Base-by-base conservation (phyloP, 257 asterid genomes). In the Echium plantagineum region DNA sequence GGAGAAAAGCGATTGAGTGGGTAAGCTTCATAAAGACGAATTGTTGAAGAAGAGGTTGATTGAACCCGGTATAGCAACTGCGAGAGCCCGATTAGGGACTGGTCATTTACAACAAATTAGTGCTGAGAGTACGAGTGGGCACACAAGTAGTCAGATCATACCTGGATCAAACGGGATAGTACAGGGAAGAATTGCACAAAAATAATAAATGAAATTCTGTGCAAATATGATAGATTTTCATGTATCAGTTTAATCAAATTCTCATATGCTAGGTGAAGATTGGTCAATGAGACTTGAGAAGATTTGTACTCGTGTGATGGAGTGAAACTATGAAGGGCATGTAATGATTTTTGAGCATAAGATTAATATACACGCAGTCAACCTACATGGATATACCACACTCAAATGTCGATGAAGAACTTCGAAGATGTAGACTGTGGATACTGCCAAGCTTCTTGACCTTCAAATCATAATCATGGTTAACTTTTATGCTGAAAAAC, bases 251-350 rank as follows among this genome's bases (percentile, higher is more conserved):
- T 89, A 87, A 72, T 74, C 83, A 52, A 82, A 90, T 66, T 86
- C 93, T 20, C 66, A 64, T 56, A 9, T 83, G 16, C 89, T 87
- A 28, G 96, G 98, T 61, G 77, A 65, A 54, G 81, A 82, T 71
- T 85, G 95, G 98, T 75, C 98, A 16, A 19, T 67, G 32, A 87
- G 74, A 48, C 81, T 87, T 7, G 95, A 90, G 82, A 87, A 79
- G 83, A 83, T 90, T 58, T 67, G 78, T 28, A 52, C 67, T 53
- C 58, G 76, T 57, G 77, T 71, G 28, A 66, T 18, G 18, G 83
- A 70, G 60, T 78, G 54, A 72, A 58, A 62, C 55, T 62, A 62
- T 30, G 7, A 21, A 24, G 30, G 48, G 18, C 56, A 35, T 57
- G 56, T 1, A 65, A 28, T 24, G 22, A 55, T 22, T 55, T 57